These are phyloP conservation scores for Scedosporium apiospermum DNA, from an alignment of 2,329 filamentous ascomycete genomes.

Conservation along the genomic window DNA sequence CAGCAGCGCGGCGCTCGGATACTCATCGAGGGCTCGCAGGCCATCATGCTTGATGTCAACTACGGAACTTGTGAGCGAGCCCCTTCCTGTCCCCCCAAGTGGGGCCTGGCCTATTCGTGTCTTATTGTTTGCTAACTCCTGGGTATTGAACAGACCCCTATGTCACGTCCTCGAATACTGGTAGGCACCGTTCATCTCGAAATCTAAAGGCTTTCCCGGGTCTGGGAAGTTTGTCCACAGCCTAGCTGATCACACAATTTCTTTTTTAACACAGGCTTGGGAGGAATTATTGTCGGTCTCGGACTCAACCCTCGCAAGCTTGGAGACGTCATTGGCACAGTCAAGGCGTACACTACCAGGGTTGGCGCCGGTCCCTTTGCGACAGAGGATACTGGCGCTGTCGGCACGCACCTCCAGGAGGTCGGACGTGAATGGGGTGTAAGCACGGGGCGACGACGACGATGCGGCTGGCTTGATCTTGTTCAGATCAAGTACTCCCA, in stretches of 20 bases:
- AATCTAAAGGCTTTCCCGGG: too few species aligned
- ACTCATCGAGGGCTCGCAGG: slow-evolving; percentile 55
- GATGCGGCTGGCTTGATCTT: slow-evolving; percentile 48
- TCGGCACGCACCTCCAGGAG: slow-evolving; percentile 29
- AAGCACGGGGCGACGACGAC: slow-evolving; percentile 9
- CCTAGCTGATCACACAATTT: neutral
- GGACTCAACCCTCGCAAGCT: slow-evolving; percentile 43
- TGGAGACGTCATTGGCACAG: slow-evolving; percentile 50
- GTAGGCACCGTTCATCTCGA: neutral
- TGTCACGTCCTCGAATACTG: slow-evolving; percentile 18
- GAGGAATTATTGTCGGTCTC: slow-evolving; percentile 17
- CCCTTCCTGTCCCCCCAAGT: neutral
- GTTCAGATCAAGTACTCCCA: slow-evolving; percentile 57
- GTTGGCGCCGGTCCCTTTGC: slow-evolving; percentile 54
- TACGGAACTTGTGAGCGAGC: slow-evolving; percentile 23
- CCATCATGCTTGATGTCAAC: slow-evolving; percentile 58
- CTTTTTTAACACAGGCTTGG: slow-evolving; percentile 8
- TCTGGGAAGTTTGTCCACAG: neutral
- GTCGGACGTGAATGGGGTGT: slow-evolving; percentile 27
- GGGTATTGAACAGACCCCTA: slow-evolving; percentile 13
- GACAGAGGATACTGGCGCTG: slow-evolving; percentile 39
- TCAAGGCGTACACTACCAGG: slow-evolving; percentile 52
- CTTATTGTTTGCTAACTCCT: neutral
- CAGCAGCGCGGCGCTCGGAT: slow-evolving; percentile 51
- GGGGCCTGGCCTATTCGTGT: neutral